A percentile compares a stretch with the other conserved stretches of the same genome.
phyloP scores from a whole-genome alignment of 169 alveolate species.

The Plasmodium ovale region DNA sequence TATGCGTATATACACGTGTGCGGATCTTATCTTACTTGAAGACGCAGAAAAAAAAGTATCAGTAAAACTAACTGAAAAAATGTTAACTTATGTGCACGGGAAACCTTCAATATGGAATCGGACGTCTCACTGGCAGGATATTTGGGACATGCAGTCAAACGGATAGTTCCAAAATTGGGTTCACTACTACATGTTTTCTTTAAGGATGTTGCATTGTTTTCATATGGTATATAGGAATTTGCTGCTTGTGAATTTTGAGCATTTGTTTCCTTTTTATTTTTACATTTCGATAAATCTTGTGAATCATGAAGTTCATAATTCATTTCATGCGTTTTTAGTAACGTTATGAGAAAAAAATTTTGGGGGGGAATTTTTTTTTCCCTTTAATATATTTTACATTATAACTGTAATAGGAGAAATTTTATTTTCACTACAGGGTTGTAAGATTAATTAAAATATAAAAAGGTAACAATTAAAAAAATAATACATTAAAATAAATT shows the following conservation, averaged over 20 bases:
- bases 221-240: neutral
- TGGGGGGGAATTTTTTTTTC: neutral
- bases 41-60: neutral
- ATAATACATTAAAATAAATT: too few species aligned
- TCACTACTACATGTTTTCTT: neutral
- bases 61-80: neutral
- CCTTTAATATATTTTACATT: neutral
- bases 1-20: neutral
- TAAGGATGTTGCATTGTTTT: neutral
- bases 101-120: neutral
- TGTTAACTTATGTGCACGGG: neutral
- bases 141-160: neutral
- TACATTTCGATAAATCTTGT: neutral
- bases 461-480: too few species aligned
- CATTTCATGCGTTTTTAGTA: neutral
- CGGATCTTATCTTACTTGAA: constrained; percentile 2
- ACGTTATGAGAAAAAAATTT: neutral
- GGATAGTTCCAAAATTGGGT: neutral
- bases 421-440: neutral
- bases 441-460: neutral
- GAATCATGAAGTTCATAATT: constrained; percentile 8
- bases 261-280: neutral
- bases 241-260: neutral
- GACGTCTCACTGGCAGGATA: neutral
- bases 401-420: neutral